These are phyloP conservation scores for Asterochloris erici DNA, from an alignment of 139 green algal genomes.

Conservation along the genomic window DNA sequence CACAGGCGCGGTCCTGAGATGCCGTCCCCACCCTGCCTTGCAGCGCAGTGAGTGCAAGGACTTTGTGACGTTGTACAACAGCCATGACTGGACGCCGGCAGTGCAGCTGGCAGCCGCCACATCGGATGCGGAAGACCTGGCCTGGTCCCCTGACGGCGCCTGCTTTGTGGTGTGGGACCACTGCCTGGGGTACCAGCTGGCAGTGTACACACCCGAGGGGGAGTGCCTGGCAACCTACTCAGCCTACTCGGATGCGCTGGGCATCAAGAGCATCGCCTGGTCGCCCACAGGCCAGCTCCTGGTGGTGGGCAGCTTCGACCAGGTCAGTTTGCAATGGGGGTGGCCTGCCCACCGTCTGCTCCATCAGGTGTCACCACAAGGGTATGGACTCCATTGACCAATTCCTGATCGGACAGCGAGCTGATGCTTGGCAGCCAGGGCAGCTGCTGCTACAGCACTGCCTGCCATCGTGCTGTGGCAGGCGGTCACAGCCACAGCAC, in stretches of 20 bases:
- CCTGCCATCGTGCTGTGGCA: too few species aligned
- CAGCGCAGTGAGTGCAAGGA: constrained; percentile 77
- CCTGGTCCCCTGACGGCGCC: constrained; percentile 56
- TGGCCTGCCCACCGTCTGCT: neutral
- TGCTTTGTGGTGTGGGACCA: constrained; percentile 70
- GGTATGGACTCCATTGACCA: too few species aligned
- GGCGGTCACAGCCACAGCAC: too few species aligned
- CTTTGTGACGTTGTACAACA: constrained; percentile 53
- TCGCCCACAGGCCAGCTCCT: constrained; percentile 64
- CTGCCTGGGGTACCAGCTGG: constrained; percentile 48
- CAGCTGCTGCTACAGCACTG: too few species aligned
- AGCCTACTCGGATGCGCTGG: constrained; percentile 52
- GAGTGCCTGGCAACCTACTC: constrained; percentile 31
- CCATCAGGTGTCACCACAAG: neutral
- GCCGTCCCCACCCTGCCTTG: neutral
- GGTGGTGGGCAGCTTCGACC: constrained; percentile 69
- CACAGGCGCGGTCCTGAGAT: too few species aligned
- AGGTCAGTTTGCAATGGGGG: constrained; percentile 29
- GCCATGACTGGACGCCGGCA: constrained; percentile 26
- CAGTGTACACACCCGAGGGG: constrained; percentile 35
- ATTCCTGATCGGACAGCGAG: too few species aligned
- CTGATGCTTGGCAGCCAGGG: too few species aligned
- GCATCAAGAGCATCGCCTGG: constrained; percentile 60
- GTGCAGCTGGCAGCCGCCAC: constrained; percentile 31
- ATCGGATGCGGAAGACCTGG: constrained; percentile 46